Evolutionary conservation across 805 yeast species (phyloP), one percentile per base, ranked within the genome.

Genomic region (Brettanomyces bruxellensis): DNA sequence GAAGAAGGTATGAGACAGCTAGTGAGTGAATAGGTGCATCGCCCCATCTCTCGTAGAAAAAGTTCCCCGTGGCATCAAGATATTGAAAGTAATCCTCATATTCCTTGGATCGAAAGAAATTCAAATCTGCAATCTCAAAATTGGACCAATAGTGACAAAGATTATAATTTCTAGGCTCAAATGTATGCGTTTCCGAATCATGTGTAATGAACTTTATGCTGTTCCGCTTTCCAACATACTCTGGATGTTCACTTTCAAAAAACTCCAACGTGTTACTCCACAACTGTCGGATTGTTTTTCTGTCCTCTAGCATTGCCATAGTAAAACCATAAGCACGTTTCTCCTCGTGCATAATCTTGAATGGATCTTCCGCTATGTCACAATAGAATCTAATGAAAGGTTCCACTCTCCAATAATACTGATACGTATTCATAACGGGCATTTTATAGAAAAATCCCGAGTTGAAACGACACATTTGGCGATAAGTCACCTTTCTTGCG

Each of bases 41-140:
- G 25, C 88, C 88, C 88, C 88, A 82, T 61, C 88, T 69, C 61
- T 82, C 86, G 62, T 82, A 82, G 63, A 79, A 82, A 63, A 82
- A 81, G 40, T 84, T 83, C 25, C 86, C 86, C 2, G 77, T 70
- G 44, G 67, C 55, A 61, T 82, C 88, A 49, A 82, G 67, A 49
- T 66, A 56, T 34, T 79, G 71, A 56, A 82, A 82, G 61, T 71
- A 82, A 48, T 66, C 65, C 28, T 58, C 54, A 61, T 82, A 82
- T 18, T 74, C 76, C 43, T 73, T 69, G n/a, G 70, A 53, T 53
- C 84, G 61, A 75, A 78, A 81, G 55, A 82, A 74, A 44, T 73
- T 71, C 55, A 82, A 64, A 49, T 70, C 67, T 23, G 79, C 87
- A 43, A 82, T 71, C 59, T 82, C 88, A 56, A 81, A 82, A 66